Evolutionary conservation across 2,329 filamentous ascomycete genomes (phyloP), one percentile per base, ranked within the genome.

Genomic region (Rhinocladiella similis): DNA sequence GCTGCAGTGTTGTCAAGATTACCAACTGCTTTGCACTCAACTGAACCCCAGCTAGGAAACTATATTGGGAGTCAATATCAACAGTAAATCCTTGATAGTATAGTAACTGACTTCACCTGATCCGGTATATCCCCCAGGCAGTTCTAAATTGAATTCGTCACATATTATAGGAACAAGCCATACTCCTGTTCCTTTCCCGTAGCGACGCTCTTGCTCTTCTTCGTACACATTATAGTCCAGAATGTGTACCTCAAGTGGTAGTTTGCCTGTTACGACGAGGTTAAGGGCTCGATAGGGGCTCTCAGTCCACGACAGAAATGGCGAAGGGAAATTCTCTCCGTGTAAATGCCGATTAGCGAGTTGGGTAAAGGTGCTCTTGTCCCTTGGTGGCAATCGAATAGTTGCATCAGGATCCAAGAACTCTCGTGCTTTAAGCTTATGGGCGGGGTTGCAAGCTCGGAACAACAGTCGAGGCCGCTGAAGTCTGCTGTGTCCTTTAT

Each of bases 161-260:
- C 53, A 59, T 13, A 3, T 22, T n/a, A n/a, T n/a, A 3, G 56
- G 56, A 2, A 63, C 61, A 14, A 61, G 49, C 52, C 54, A 47
- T 33, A 13, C 48, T 29, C 36, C 18, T 19, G 16, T 27, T 19
- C 20, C 27, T 20, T 7, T n/a, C n/a, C 58, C 56, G 25, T 46
- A 51, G 27, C 29, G 35, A 9, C 13, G 29, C n/a, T 50, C 19
- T 2, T 54, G 29, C 3, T 59, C 51, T n/a, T 53, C 48, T 47
- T 61, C 56, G 10, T 59, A 16, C 7, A 57, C 54, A 20, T 59
- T 61, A 14, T 57, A 56, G 42, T 59, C 50, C 7, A 61, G 5
- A 12, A 61, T 47, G 1, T 54, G 51, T 2, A 63, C 20, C 5
- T 27, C 48, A 3, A 35, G 47, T 16, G 49, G 19, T 7, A 36